These are phyloP conservation scores for Prunus davidiana DNA, from an alignment of 306 rosid genomes.

Conservation along the genomic window DNA sequence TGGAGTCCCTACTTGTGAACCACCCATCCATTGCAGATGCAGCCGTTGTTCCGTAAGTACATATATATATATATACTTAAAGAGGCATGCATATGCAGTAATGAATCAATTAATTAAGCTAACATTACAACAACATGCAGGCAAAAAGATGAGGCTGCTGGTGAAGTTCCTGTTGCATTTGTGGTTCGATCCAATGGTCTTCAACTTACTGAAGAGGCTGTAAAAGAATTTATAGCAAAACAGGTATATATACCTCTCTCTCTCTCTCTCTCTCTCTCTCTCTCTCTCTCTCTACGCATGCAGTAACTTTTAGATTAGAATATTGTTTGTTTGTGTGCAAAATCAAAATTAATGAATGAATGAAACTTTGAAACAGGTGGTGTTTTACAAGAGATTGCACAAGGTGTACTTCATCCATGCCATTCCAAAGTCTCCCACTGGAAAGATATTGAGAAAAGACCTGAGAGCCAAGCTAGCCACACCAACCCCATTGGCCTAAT, in stretches of 20 bases:
- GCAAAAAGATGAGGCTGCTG: conserved; percentile 74
- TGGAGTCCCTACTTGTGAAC: conserved; percentile 72
- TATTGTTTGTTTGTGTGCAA: no score
- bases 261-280: no score
- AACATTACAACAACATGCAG: conserved; percentile 31
- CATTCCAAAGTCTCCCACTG: conserved; percentile 84
- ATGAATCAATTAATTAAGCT: not conserved
- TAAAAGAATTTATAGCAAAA: conserved; percentile 69
- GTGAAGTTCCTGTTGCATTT: conserved; percentile 91
- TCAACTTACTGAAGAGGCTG: conserved; percentile 61
- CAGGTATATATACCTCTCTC: conserved; percentile 32
- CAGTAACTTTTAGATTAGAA: no score
- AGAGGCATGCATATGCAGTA: no score
- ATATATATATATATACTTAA: not conserved
- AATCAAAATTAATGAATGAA: not conserved
- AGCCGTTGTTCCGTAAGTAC: conserved; percentile 89
- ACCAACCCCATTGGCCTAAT: not conserved
- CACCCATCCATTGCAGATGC: conserved; percentile 86
- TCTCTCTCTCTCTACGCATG: no score
- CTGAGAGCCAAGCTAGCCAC: conserved; percentile 72
- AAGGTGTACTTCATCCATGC: conserved; percentile 65
- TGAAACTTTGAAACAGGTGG: conserved; percentile 51
- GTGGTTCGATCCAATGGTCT: conserved; percentile 63
- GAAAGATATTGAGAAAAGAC: conserved; percentile 82
- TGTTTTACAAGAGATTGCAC: conserved; percentile 79